Evolutionary conservation across 495 filamentous ascomycete genomes (phyloP), one percentile per base, ranked within the genome.

Genomic region (Jackrogersella multiformis): DNA sequence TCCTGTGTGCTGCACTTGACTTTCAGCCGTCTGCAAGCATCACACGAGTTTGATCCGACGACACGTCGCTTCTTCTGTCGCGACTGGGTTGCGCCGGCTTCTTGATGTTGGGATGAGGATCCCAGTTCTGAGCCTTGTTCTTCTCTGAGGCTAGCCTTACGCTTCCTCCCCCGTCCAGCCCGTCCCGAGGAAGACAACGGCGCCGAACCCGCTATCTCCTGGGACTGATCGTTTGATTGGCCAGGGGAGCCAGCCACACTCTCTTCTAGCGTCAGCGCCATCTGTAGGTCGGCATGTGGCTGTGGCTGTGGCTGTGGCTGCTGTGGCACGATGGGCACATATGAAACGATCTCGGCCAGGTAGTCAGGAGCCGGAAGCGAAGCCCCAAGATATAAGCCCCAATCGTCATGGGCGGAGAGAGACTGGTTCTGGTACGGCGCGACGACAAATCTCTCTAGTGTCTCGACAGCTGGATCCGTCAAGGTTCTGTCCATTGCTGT

Each of bases 11-110:
- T n/a, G 35, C 52, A 64, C 20, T 49, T 57, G 0, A 26, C 16
- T 13, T 56, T 54, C n/a, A 32, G n/a, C 39, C 46, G 12, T 26
- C 53, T 38, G 35, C 44, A 64, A 21, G 10, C 16, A 9, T 51
- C 30, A 6, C 61, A 52, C 5, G 61, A 26, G 15, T 41, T 4
- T 4, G 3, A 28, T 5, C 57, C 45, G 38, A 61, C 44, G 16
- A 16, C 12, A 1, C 55, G 55, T 6, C 1, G 12, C 23, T 15
- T 48, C 23, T 28, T 48, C 12, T 8, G 6, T 28, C 5, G 9
- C 21, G 4, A 13, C 12, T 28, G 21, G 9, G 23, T 9, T 28
- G 23, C 44, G 44, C 44, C 23, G 44, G 7, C 10, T 13, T 26
- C 10, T 8, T 48, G 44, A 15, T 23, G 21, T 21, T 28, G 18